These are phyloP conservation scores for Ascochyta fabae DNA, from an alignment of 2,329 filamentous ascomycete genomes.

Conservation along the genomic window DNA sequence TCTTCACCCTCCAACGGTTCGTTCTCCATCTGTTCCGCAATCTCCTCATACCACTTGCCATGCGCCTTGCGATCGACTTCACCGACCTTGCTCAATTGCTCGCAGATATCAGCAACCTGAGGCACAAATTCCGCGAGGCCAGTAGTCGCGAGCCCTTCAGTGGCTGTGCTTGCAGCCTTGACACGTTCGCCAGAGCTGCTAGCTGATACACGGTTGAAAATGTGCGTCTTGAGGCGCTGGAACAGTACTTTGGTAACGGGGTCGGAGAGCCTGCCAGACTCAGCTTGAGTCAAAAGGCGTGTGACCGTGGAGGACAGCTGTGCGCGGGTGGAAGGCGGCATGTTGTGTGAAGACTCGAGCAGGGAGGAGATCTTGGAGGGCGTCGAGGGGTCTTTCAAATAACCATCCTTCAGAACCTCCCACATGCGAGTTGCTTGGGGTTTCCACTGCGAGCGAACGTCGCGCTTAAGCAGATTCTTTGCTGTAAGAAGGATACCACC, in stretches of 20 bases:
- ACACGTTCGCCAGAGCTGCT: slow-evolving; percentile 73
- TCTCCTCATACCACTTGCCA: slow-evolving; percentile 72
- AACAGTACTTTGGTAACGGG: slow-evolving; percentile 72
- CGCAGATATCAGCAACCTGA: slow-evolving; percentile 71
- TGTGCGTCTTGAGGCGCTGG: slow-evolving; percentile 70
- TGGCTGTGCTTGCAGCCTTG: slow-evolving; percentile 70
- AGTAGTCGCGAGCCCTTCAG: slow-evolving; percentile 71
- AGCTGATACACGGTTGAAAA: slow-evolving; percentile 69
- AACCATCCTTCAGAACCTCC: slow-evolving; percentile 68
- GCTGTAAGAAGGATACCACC: slow-evolving; percentile 78
- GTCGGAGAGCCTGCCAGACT: slow-evolving; percentile 59
- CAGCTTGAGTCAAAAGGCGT: slow-evolving; percentile 61
- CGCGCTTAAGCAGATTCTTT: slow-evolving; percentile 83
- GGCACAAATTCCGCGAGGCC: slow-evolving; percentile 77
- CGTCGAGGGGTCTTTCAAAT: slow-evolving; percentile 60
- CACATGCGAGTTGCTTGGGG: slow-evolving; percentile 74
- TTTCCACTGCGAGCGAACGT: slow-evolving; percentile 79
- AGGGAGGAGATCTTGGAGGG: slow-evolving; percentile 55
- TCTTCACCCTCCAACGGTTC: slow-evolving; percentile 42
- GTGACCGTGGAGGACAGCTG: slow-evolving; percentile 53
- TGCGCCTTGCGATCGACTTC: slow-evolving; percentile 72
- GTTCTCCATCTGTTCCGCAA: slow-evolving; percentile 62
- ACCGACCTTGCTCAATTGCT: slow-evolving; percentile 69
- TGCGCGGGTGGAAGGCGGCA: slow-evolving; percentile 55
- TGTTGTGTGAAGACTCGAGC: slow-evolving; percentile 58